Base-by-base conservation (phyloP, 2,329 filamentous ascomycete genomes). In the Claviceps sp. region DNA sequence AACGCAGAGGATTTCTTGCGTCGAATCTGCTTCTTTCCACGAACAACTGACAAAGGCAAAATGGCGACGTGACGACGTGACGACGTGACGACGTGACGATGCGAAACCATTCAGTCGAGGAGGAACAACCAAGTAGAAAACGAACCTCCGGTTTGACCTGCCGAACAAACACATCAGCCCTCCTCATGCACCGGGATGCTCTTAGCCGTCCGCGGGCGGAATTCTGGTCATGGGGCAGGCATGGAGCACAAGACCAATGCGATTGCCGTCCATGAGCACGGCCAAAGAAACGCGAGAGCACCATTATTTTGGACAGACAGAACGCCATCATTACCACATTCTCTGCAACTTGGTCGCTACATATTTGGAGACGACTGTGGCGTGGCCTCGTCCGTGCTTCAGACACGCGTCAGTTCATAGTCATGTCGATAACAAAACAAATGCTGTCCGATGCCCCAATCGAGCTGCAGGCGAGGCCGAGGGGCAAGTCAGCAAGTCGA, bases 171-270 rank as follows among this genome's bases (percentile, higher is more conserved):
- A n/a, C 11, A 16, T 36, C 40, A 13, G 49, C 20, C 23, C 23
- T 42, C 43, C 22, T 40, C 17, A 47, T 47, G 44, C 49, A 40
- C 26, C 49, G 49, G 49, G 14, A 51, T 47, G 44, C 44, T 37
- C 23, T 44, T 51, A 51, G 49, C 49, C 49, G 49, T 51, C 49
- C 49, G 49, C 37, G 49, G 45, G 37, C 46, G 49, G 23, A 23
- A 40, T n/a, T 47, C 36, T 26, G 22, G 36, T 26, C 43, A 46
- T 17, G 43, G 13, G n/a, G 23, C 23, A 40, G n/a, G 23, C 23
- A 40, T 26, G 44, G 36, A 42, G 34, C 44, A 51, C 44, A 39
- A 47, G 17, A 9, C 42, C 20, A 47, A 29, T 23, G 34, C 11
- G 14, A 17, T 26, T 38, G 16, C 20, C 37, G 17, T 42, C 16